A percentile compares a stretch with the other conserved stretches of the same genome.
These are phyloP conservation scores for Gynochthodes officinalis DNA, from an alignment of 257 asterid genomes.

Conservation along the genomic window DNA sequence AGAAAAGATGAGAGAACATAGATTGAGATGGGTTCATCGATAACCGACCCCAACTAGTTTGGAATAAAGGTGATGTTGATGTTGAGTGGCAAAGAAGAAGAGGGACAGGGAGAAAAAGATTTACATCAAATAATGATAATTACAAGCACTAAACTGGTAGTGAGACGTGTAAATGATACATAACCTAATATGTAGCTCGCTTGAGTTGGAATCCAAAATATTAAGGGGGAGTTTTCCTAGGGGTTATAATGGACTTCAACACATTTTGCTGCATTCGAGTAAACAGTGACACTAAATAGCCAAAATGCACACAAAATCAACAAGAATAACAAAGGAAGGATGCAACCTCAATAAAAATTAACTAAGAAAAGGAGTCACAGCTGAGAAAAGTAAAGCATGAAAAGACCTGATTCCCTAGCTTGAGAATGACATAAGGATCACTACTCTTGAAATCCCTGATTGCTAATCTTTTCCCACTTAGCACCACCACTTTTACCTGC, in stretches of 20 bases:
- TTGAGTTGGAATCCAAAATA: neutral
- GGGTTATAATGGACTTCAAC: neutral
- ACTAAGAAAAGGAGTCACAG: neutral
- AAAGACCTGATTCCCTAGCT: slow-evolving; percentile 41
- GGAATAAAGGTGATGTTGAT: no score
- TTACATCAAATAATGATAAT: neutral
- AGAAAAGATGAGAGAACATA: no score
- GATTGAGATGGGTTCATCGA: no score
- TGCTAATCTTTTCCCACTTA: slow-evolving; percentile 36
- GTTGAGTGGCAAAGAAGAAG: neutral
- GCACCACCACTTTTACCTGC: slow-evolving; percentile 38
- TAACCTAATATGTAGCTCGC: neutral
- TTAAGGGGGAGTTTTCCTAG: neutral
- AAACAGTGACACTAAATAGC: neutral
- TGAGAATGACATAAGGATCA: slow-evolving; percentile 48
- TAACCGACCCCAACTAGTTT: no score
- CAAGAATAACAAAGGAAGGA: neutral
- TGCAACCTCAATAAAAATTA: neutral
- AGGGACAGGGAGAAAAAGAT: neutral
- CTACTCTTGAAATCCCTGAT: slow-evolving; percentile 49
- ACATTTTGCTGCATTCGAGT: neutral
- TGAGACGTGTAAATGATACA: neutral
- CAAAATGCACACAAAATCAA: neutral
- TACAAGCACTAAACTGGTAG: neutral
- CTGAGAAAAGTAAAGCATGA: neutral